Base-by-base conservation (phyloP, 495 filamentous ascomycete genomes). In the Aspergillus kassunensis region DNA sequence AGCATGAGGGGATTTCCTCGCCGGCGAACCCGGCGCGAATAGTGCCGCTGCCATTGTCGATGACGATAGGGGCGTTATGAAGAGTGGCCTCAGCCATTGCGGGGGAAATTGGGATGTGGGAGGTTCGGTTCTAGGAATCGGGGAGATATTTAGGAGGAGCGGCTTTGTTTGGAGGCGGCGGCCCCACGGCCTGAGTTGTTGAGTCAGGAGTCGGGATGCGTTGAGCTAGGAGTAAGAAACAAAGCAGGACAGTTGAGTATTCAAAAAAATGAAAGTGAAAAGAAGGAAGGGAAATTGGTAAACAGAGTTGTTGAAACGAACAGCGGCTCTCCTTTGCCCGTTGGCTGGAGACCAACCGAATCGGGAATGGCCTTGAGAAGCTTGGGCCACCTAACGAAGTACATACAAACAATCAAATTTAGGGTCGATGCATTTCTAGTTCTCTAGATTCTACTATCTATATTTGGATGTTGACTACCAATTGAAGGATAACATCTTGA, bases 1-100 rank as follows among this genome's bases (percentile, higher is more conserved):
- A 90, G 75, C 88, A 95, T 75, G 96, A 96, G 2, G 93, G 93
- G 29, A 91, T 75, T 58, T 97, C 95, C 59, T 96, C 90, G 45
- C 95, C 93, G 16, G 95, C 93, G 61, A 97, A 99, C 11, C 93
- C 93, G 42, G 93, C 93, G 64, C 95, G 83, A 61, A 99, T 97
- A 2, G 93, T 99, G 35, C 95, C 93, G 53, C 89, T 96, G 68
- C 93, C 95, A 76, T 97, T 99, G 83, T 97, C 95, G 59, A 99
- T 87, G 60, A 99, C 95, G 62, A 99, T 95, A 44, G 93, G 91
- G 56, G 90, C 91, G 74, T 97, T 97, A 76, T 92, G 91, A 46
- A 96, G 85, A 54, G 85, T 87, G 44, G 72, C 71, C 69, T 95
- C 90, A 43, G 83, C 77, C 87, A 91, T 90, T 68, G 62, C 66